A percentile compares a stretch with the other conserved stretches of the same genome.
phyloP scores from a whole-genome alignment of 176 grass and related monocot species.

The Aegilops tauschii region DNA sequence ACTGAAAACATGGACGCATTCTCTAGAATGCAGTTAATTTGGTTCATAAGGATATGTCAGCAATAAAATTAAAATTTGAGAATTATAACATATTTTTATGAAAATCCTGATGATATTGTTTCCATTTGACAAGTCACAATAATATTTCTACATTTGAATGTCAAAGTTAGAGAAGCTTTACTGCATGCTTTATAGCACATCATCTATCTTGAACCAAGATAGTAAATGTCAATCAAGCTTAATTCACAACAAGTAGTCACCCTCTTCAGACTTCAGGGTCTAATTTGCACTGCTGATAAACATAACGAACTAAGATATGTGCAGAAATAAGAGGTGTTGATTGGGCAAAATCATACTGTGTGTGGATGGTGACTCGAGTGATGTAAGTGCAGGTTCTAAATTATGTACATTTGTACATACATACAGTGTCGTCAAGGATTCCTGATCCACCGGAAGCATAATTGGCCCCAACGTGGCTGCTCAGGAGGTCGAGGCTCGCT shows the following conservation, averaged over 20 bases:
- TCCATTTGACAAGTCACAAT: too few relatives aligned
- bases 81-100: not conserved
- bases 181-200: not conserved
- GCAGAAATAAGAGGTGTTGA: not conserved
- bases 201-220: not conserved
- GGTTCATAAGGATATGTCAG: not conserved
- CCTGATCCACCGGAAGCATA: slow-evolving; percentile 50
- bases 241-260: not conserved
- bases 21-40: not conserved
- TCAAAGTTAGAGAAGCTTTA: not conserved
- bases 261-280: not conserved
- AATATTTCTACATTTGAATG: not conserved
- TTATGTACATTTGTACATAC: not conserved
- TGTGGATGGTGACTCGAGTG: not conserved
- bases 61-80: not conserved
- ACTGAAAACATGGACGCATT: not conserved
- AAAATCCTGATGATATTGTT: not conserved
- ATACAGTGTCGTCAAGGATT: slow-evolving; percentile 35
- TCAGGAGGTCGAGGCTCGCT: not conserved
- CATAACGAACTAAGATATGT: not conserved
- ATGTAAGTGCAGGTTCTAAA: not conserved
- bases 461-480: slow-evolving; percentile 24
- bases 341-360: not conserved
- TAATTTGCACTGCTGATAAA: not conserved
- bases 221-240: not conserved